Percentiles rank a stretch among this genome's conserved stretches.
phyloP scores from a whole-genome alignment of 345 rosid species.

The Durio zibethinus region DNA sequence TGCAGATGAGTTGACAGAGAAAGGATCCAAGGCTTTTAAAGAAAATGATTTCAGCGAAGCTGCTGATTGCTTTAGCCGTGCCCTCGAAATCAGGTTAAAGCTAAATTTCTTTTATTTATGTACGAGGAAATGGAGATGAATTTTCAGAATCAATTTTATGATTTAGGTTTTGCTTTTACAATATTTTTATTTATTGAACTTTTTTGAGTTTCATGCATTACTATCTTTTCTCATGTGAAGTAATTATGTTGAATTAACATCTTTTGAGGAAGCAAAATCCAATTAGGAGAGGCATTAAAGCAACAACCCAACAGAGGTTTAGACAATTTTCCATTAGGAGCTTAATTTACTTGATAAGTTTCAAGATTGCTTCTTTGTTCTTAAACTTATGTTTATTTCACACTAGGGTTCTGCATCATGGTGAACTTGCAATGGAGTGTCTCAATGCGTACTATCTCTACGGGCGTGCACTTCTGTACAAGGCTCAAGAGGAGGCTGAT shows the following conservation, averaged over 20 bases:
- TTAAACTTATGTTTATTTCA: background rate
- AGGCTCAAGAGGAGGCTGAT: conserved; percentile 94
- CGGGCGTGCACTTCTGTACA: conserved; percentile 73
- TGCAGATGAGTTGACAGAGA: conserved; percentile 61
- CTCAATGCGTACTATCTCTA: conserved; percentile 66
- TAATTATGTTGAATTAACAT: background rate
- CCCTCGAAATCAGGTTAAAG: conserved; percentile 86
- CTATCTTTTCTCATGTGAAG: background rate
- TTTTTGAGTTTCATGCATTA: background rate
- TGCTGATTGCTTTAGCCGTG: conserved; percentile 88
- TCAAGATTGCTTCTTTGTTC: background rate
- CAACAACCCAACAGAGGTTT: background rate
- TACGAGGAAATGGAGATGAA: background rate
- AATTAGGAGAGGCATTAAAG: background rate
- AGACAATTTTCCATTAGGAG: background rate
- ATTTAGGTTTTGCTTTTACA: background rate
- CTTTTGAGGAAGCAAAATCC: background rate
- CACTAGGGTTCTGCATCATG: conserved; percentile 62
- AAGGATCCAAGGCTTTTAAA: conserved; percentile 54
- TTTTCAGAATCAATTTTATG: background rate
- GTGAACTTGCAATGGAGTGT: conserved; percentile 74
- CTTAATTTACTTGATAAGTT: background rate
- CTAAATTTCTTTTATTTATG: conserved; percentile 3
- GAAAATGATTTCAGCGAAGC: conserved; percentile 70
- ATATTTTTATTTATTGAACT: background rate